A percentile compares a stretch with the other conserved stretches of the same genome.
These are phyloP conservation scores for Debaryomyces hansenii DNA, from an alignment of 805 yeast genomes.

Conservation along the genomic window DNA sequence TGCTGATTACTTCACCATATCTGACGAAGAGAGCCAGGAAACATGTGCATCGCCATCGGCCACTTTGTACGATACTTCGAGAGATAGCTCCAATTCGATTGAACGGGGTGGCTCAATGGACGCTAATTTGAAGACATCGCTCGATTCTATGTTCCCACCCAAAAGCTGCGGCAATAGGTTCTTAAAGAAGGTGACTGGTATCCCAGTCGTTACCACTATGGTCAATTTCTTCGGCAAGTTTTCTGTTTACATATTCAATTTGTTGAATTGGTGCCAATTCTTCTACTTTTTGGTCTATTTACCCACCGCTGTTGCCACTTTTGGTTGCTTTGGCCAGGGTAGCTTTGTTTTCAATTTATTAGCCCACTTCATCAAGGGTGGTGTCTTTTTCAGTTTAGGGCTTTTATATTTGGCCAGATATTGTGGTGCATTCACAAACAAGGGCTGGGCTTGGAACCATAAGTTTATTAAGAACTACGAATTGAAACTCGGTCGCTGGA, in stretches of 20 bases:
- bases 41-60: constrained; percentile 15
- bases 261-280: constrained; percentile 66
- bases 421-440: constrained; percentile 71
- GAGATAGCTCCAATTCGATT: constrained; percentile 15
- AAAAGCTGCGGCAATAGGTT: background rate
- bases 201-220: background rate
- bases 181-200: background rate
- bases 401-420: constrained; percentile 80
- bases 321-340: constrained; percentile 69
- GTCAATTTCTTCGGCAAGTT: constrained; percentile 24
- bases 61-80: constrained; percentile 23
- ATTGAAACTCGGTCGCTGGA: constrained; percentile 26
- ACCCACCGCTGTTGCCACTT: constrained; percentile 63
- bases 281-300: constrained; percentile 58
- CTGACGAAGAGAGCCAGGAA: constrained; percentile 11
- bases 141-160: constrained; percentile 15
- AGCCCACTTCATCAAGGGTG: constrained; percentile 97
- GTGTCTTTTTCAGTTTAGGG: constrained; percentile 79
- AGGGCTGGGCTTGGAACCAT: constrained; percentile 92
- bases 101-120: constrained; percentile 3
- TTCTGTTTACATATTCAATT: constrained; percentile 35
- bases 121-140: constrained; percentile 21
- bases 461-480: constrained; percentile 28
- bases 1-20: constrained; percentile 10
- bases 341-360: constrained; percentile 70